phyloP scores from a whole-genome alignment of 1,139 yeast genomes.

The Hyphopichia buzzinii region DNA sequence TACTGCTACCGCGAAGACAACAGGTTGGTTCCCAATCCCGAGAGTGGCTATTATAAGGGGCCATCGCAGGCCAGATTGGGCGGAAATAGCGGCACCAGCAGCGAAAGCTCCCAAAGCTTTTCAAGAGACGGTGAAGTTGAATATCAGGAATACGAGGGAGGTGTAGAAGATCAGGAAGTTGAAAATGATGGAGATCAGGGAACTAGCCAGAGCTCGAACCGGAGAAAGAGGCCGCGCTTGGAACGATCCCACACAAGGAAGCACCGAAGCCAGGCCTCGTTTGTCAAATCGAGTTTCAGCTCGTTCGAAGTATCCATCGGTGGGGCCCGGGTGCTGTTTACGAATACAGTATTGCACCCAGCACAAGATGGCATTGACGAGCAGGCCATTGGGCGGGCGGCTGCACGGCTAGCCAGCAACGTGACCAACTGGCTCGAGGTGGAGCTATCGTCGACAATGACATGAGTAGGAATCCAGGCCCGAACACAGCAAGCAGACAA shows the following conservation, averaged over 20 bases:
- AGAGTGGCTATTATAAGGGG: neutral
- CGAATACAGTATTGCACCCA: neutral
- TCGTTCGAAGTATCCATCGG: slow-evolving; percentile 12
- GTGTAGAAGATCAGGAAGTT: no score
- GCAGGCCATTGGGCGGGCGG: neutral
- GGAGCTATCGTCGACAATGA: no score
- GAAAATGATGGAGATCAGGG: no score
- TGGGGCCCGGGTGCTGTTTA: neutral
- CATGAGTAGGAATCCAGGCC: no score
- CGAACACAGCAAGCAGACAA: no score
- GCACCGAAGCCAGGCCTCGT: neutral
- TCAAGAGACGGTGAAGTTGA: no score
- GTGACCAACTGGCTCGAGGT: neutral
- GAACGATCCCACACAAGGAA: slow-evolving; percentile 4
- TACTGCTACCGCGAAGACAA: neutral
- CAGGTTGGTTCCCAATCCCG: neutral
- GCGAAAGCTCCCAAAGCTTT: neutral
- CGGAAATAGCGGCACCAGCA: neutral
- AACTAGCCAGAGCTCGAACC: neutral
- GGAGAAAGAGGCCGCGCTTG: slow-evolving; percentile 3
- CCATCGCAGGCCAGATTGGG: neutral
- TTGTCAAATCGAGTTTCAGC: slow-evolving; percentile 9
- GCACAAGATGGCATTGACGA: neutral
- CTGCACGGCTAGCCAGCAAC: neutral
- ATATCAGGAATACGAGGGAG: no score